Evolutionary conservation across 495 filamentous ascomycete genomes (phyloP).

Genomic region (Lophium mytilinum): DNA sequence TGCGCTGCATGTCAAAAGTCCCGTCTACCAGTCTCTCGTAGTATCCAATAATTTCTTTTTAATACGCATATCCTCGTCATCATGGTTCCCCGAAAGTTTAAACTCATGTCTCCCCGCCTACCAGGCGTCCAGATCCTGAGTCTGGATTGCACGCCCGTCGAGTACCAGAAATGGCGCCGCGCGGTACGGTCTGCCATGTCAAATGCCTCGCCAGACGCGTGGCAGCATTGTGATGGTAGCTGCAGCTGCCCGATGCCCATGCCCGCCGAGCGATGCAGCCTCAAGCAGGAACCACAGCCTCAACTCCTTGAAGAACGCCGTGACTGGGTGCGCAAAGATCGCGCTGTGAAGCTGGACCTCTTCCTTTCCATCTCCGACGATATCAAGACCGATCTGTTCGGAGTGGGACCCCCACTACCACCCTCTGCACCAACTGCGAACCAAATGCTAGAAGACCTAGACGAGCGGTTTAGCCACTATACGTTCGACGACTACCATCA

Average conservation of each 20-base stretch:
- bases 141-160: constrained; percentile 10
- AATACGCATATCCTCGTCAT: neutral
- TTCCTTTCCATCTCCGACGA: constrained; percentile 24
- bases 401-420: constrained; percentile 19
- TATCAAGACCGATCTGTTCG: constrained; percentile 24
- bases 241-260: constrained; percentile 18
- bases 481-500: constrained; percentile 26
- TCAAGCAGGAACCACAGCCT: constrained; percentile 13
- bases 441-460: constrained; percentile 20
- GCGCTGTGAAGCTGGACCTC: constrained; percentile 22
- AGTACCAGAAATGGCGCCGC: constrained; percentile 18
- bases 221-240: constrained; percentile 21
- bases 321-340: constrained; percentile 21
- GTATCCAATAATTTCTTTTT: no score
- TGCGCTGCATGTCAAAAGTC: no score
- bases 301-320: constrained; percentile 20
- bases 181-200: constrained; percentile 14
- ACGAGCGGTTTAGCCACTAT: constrained; percentile 15
- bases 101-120: constrained; percentile 18
- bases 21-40: no score
- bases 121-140: constrained; percentile 17
- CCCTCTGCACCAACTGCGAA: constrained; percentile 16
- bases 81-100: neutral
- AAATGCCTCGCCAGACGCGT: constrained; percentile 5
- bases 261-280: constrained; percentile 6